Base-by-base conservation (phyloP, 2,329 filamentous ascomycete species). In the Corniculantispora saksenae region DNA sequence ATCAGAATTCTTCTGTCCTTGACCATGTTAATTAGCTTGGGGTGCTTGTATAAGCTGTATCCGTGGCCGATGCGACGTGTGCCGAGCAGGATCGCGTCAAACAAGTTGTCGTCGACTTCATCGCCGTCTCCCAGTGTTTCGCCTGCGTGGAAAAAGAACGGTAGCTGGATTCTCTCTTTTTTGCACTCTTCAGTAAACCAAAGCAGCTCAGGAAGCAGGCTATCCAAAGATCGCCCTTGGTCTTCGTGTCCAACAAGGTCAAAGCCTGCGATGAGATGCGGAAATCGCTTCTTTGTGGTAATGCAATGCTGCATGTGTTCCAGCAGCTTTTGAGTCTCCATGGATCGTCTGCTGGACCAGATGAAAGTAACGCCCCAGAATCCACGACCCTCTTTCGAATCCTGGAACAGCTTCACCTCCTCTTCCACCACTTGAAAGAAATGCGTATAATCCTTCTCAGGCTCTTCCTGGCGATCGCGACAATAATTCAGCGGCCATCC, bases 121-220 rank as follows among this genome's bases (percentile, higher is more conserved):
- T 88, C 89, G 29, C 93, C 93, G 66, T 82, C 79, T 23, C 92
- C 92, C 0, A 97, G 86, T 43, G 89, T 92, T 78, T 97, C 94
- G 68, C 94, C 94, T 0, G 94, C 93, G 75, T 97, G 93, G 80
- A 98, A 95, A 81, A 97, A 96, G 81, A 97, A 97, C 0, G 94
- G 94, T 12, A 98, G 88, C 59, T 93, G 87, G 40, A 97, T 85
- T 2, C 86, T 87, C 72, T 92, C 89, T 73, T 91, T 84, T 0
- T 86, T 86, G 75, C 93, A 97, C 70, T 90, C 86, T 76, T 94
- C 94, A 68, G 89, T 89, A 83, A 98, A 97, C 92, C 92, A 97
- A 77, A 97, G 94, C 0, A 98, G 80, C 72, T 96, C 87, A 0
- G 94, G 93, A 0, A 94, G 84, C 5, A 96, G 80, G 70, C 95